Conservation (phyloP, 352 stramenopile genomes). For the Blastocystis hominis region DNA sequence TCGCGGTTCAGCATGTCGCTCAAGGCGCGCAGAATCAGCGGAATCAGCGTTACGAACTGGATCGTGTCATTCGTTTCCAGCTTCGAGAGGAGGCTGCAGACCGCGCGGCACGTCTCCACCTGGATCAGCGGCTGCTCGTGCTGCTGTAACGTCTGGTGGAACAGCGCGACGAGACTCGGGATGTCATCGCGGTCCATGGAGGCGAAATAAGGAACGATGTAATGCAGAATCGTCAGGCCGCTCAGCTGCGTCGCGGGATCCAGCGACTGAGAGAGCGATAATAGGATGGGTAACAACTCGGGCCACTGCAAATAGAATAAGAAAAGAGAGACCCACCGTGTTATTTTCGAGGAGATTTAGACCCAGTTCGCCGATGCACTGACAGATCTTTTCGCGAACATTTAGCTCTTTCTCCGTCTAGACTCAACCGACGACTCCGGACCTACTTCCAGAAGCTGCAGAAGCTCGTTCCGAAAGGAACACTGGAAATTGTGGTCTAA, state of each 20-base stretch:
- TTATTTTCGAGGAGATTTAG: slow-evolving; percentile 3
- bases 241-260: slow-evolving; percentile 41
- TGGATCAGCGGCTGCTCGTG: slow-evolving; percentile 54
- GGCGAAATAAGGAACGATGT: slow-evolving; percentile 37
- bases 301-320: slow-evolving; percentile 45
- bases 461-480: slow-evolving; percentile 26
- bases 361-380: slow-evolving; percentile 50
- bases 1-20: slow-evolving; percentile 50
- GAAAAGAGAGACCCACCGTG: not conserved
- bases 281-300: slow-evolving; percentile 34
- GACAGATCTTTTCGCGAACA: slow-evolving; percentile 55
- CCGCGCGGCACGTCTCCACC: slow-evolving; percentile 35
- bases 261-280: slow-evolving; percentile 42
- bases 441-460: slow-evolving; percentile 44
- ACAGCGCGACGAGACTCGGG: slow-evolving; percentile 29
- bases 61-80: slow-evolving; percentile 37
- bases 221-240: slow-evolving; percentile 20
- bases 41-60: slow-evolving; percentile 50
- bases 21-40: slow-evolving; percentile 37
- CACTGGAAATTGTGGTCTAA: not conserved
- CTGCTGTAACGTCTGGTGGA: slow-evolving; percentile 27
- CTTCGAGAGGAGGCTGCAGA: slow-evolving; percentile 24
- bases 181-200: slow-evolving; percentile 29
- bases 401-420: slow-evolving; percentile 56
- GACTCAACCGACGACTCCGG: not conserved